Evolutionary conservation across 1,284 basidiomycete genomes (phyloP).

Genomic region (Heterobasidion parviporum): DNA sequence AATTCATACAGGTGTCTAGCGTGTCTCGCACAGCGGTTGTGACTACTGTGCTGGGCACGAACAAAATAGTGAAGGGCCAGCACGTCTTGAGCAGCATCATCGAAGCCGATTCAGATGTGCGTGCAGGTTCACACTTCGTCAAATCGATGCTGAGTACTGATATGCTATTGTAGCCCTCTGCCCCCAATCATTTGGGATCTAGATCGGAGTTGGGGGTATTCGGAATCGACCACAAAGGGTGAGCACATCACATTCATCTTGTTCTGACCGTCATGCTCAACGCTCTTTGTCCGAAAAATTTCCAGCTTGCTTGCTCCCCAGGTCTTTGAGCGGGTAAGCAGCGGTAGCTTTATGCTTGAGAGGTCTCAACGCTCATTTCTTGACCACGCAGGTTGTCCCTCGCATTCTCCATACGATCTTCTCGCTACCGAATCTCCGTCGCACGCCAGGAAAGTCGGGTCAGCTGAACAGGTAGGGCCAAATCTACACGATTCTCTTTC

Average conservation of each 20-base stretch:
- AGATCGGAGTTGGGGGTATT: slow-evolving; percentile 5
- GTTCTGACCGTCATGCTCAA: background rate
- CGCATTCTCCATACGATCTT: slow-evolving; percentile 41
- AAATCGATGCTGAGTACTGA: background rate
- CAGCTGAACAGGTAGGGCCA: slow-evolving; percentile 25
- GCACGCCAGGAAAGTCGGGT: slow-evolving; percentile 38
- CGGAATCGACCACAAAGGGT: slow-evolving; percentile 32
- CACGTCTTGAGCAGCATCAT: slow-evolving; percentile 33
- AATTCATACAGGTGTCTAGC: slow-evolving; percentile 24
- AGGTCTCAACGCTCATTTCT: background rate
- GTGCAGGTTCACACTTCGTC: slow-evolving; percentile 8
- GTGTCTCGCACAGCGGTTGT: slow-evolving; percentile 31
- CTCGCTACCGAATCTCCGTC: slow-evolving; percentile 33
- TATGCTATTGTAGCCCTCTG: background rate
- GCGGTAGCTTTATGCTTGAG: background rate
- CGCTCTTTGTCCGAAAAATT: background rate
- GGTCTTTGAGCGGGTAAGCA: slow-evolving; percentile 35
- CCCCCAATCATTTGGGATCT: background rate
- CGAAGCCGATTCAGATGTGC: slow-evolving; percentile 34
- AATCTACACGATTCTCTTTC: no score
- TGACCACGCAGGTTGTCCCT: slow-evolving; percentile 24
- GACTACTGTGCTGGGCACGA: slow-evolving; percentile 17
- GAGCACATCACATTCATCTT: slow-evolving; percentile 3
- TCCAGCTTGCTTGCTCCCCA: slow-evolving; percentile 29
- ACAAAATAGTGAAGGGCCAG: slow-evolving; percentile 23